A percentile compares a stretch with the other conserved stretches of the same genome.
Conservation (phyloP, 441 rosid species). For the Cnidoscolus chayamansa region DNA sequence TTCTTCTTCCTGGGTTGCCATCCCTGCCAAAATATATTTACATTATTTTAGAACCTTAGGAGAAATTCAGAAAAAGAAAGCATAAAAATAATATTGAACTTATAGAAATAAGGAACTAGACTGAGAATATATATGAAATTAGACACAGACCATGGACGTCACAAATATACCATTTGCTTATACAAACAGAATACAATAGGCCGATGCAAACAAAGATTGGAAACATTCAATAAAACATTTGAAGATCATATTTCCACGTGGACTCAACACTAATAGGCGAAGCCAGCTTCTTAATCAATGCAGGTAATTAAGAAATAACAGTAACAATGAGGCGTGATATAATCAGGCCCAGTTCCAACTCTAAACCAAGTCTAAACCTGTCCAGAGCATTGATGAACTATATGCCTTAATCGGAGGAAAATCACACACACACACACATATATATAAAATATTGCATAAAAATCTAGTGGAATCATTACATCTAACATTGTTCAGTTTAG, state of each 20-base stretch:
- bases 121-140: neutral
- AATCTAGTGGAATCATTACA: neutral
- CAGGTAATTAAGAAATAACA: neutral
- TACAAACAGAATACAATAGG: neutral
- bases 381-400: neutral
- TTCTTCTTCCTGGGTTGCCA: constrained; percentile 30
- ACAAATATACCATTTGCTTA: neutral
- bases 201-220: neutral
- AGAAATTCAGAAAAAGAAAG: neutral
- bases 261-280: no score
- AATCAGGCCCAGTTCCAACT: neutral
- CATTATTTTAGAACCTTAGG: neutral
- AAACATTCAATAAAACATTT: neutral
- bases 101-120: neutral
- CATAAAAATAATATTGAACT: neutral
- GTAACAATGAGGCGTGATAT: neutral
- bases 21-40: constrained; percentile 5
- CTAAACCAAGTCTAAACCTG: neutral
- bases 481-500: neutral
- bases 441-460: neutral
- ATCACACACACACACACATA: no score
- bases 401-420: neutral
- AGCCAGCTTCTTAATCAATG: neutral
- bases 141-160: neutral
- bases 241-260: neutral